A percentile compares a stretch with the other conserved stretches of the same genome.
phyloP scores from a whole-genome alignment of 163 green algal species.

The Scenedesmus sp. region DNA sequence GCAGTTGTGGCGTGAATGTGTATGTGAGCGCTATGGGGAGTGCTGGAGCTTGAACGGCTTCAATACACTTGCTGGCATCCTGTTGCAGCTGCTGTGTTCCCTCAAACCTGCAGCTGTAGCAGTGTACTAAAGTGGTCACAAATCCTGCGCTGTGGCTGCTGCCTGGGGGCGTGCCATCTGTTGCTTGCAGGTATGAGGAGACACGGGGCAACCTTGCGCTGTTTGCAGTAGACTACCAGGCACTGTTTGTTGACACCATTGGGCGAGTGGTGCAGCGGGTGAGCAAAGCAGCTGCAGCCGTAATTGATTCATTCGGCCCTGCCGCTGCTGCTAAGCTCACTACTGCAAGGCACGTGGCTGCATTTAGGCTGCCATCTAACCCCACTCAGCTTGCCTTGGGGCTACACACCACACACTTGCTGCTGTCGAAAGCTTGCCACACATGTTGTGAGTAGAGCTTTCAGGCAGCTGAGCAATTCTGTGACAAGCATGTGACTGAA shows the following conservation, averaged over 20 bases:
- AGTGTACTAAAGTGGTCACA: too few species aligned
- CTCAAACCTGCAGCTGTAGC: too few species aligned
- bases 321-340: background rate
- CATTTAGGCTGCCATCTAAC: background rate
- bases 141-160: background rate
- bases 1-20: too few species aligned
- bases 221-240: conserved; percentile 46
- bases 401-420: background rate
- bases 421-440: background rate
- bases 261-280: conserved; percentile 27
- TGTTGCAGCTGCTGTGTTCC: background rate
- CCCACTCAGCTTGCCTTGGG: background rate
- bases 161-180: background rate
- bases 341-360: background rate
- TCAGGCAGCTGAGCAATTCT: background rate
- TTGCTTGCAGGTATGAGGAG: conserved; percentile 36
- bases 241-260: conserved; percentile 42
- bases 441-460: too few species aligned
- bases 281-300: background rate
- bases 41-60: too few species aligned
- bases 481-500: background rate
- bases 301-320: background rate
- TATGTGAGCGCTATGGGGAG: too few species aligned
- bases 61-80: background rate
- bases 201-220: conserved; percentile 49